Evolutionary conservation across 345 rosid genomes (phyloP).

Genomic region (Zanthoxylum bungeanum): DNA sequence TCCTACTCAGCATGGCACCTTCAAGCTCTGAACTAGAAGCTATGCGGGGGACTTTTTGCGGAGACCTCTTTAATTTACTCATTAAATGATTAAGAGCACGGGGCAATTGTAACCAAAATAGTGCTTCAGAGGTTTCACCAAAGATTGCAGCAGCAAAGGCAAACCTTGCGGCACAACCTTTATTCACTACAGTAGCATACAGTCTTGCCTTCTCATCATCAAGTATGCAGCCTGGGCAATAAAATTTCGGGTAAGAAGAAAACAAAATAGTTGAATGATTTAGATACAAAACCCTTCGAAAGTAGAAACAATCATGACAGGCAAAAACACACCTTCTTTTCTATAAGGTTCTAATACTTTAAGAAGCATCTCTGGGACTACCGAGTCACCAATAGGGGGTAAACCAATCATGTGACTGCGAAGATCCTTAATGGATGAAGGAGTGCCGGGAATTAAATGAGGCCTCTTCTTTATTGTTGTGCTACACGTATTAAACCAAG

Average conservation of each 20-base stretch:
- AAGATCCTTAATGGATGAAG: constrained; percentile 68
- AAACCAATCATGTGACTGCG: constrained; percentile 83
- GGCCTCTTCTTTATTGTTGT: constrained; percentile 70
- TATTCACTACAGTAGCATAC: constrained; percentile 75
- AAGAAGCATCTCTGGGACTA: constrained; percentile 94
- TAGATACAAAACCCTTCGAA: constrained; percentile 5
- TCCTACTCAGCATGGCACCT: constrained; percentile 50
- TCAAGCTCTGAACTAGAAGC: constrained; percentile 37
- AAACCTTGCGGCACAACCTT: constrained; percentile 82
- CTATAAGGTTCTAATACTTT: constrained; percentile 93
- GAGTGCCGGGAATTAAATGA: constrained; percentile 66
- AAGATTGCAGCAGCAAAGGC: constrained; percentile 96
- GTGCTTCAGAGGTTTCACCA: constrained; percentile 87
- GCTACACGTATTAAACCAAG: constrained; percentile 90
- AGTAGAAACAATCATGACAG: constrained; percentile 9
- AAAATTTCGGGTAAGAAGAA: constrained; percentile 21
- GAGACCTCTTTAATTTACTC: constrained; percentile 56
- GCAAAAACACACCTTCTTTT: constrained; percentile 55
- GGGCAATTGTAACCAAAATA: constrained; percentile 96
- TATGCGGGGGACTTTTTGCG: constrained; percentile 36
- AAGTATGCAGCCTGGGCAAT: constrained; percentile 67
- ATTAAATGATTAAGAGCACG: constrained; percentile 77
- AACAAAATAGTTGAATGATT: constrained; percentile 3
- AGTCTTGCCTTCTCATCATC: constrained; percentile 87
- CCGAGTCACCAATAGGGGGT: constrained; percentile 82